Conservation (phyloP, 495 filamentous ascomycete genomes). For the Podospora conica region DNA sequence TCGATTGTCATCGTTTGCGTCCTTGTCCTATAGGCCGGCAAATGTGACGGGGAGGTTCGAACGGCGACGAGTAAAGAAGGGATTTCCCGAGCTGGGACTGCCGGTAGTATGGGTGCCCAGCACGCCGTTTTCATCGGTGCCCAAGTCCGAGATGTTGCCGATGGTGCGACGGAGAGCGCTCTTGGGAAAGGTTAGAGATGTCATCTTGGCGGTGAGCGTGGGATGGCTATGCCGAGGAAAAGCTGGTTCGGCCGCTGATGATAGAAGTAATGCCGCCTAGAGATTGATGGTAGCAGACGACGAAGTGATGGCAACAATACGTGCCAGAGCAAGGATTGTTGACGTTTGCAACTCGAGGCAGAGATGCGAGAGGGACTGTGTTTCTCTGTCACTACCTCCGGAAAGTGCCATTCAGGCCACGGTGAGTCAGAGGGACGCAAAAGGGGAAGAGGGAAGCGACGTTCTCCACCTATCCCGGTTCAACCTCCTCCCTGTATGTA, state of each 20-base stretch:
- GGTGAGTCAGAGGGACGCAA: neutral
- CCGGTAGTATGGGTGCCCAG: neutral
- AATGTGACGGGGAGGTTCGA: constrained; percentile 24
- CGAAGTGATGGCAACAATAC: neutral
- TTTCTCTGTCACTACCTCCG: neutral
- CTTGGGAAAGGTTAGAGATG: constrained; percentile 11
- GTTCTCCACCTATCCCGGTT: neutral
- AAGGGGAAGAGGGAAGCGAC: neutral
- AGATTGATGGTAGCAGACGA: neutral
- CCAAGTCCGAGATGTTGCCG: neutral
- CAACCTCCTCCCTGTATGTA: neutral
- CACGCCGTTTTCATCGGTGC: neutral
- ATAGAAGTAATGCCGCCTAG: neutral
- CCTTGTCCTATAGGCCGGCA: constrained; percentile 28
- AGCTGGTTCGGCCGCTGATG: neutral
- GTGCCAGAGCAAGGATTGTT: neutral
- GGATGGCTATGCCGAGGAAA: neutral
- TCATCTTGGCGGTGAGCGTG: neutral
- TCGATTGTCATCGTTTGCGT: constrained; percentile 9
- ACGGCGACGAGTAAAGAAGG: constrained; percentile 13
- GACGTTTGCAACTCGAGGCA: neutral
- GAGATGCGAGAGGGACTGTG: neutral
- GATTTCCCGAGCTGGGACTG: neutral
- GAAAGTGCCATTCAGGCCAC: neutral
- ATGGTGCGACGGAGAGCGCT: constrained; percentile 2